These are phyloP conservation scores for Cicer cuneatum DNA, from an alignment of 306 rosid genomes.

Conservation along the genomic window DNA sequence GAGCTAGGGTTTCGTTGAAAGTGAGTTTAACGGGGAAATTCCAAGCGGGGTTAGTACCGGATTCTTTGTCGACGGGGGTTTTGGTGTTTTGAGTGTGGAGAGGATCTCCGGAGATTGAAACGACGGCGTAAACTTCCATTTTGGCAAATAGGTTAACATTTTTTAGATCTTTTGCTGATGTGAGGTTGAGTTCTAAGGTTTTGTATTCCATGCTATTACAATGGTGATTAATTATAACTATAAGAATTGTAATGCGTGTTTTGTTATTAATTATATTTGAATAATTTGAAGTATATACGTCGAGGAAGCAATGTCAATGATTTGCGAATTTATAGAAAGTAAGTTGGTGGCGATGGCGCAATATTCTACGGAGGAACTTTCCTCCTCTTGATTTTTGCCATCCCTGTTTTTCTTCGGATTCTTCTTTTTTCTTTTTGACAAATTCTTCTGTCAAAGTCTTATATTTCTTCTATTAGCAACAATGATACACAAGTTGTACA, in stretches of 20 bases:
- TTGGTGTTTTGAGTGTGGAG: conserved; percentile 36
- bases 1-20: conserved; percentile 49
- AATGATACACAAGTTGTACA: fast-evolving
- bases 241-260: too few species aligned
- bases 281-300: too few species aligned
- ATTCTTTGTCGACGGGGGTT: conserved; percentile 50
- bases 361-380: too few species aligned
- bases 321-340: too few species aligned
- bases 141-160: conserved; percentile 57
- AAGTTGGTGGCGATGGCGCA: too few species aligned
- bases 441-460: too few species aligned
- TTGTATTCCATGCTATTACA: conserved; percentile 37
- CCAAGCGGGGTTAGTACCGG: conserved; percentile 68
- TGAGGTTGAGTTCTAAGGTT: conserved; percentile 58
- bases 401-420: too few species aligned
- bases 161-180: conserved; percentile 68
- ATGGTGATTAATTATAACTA: not conserved
- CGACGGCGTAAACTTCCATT: conserved; percentile 75
- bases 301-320: too few species aligned
- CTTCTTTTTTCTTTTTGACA: too few species aligned
- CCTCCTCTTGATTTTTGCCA: too few species aligned
- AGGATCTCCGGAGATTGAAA: conserved; percentile 57
- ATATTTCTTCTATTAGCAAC: too few species aligned
- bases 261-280: too few species aligned
- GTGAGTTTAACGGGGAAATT: conserved; percentile 55